A percentile compares a stretch with the other conserved stretches of the same genome.
These are phyloP conservation scores for Penicillium sp. DNA, from an alignment of 2,329 filamentous ascomycete species.

Conservation along the genomic window DNA sequence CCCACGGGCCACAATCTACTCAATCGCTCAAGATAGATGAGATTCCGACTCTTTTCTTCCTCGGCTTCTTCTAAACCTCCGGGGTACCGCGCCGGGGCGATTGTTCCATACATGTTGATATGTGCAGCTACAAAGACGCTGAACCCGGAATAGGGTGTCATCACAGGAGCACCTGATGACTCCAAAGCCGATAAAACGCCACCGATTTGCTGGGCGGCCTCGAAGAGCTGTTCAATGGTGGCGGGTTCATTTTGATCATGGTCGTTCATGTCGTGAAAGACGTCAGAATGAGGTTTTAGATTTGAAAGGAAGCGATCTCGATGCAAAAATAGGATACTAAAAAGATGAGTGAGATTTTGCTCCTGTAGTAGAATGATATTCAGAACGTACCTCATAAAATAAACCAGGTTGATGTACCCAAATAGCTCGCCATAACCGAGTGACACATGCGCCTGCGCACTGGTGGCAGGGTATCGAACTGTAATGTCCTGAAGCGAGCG, in stretches of 20 bases:
- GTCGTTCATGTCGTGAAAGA: slow-evolving; percentile 18
- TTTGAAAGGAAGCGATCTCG: slow-evolving; percentile 32
- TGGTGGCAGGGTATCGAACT: slow-evolving; percentile 31
- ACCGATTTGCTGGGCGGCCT: slow-evolving; percentile 31
- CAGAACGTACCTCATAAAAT: slow-evolving; percentile 33
- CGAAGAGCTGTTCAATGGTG: slow-evolving; percentile 30
- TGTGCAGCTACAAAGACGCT: slow-evolving; percentile 36
- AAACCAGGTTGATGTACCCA: slow-evolving; percentile 36
- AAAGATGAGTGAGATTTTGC: not conserved
- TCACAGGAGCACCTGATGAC: slow-evolving; percentile 28
- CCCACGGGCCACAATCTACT: slow-evolving; percentile 34
- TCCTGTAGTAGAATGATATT: not conserved
- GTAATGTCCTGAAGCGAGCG: slow-evolving; percentile 31
- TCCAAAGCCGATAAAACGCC: slow-evolving; percentile 29
- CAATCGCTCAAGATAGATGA: slow-evolving; percentile 30
- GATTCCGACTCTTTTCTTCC: slow-evolving; percentile 29
- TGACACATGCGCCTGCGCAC: slow-evolving; percentile 32
- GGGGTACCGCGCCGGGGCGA: slow-evolving; percentile 30
- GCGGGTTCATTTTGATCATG: slow-evolving; percentile 14
- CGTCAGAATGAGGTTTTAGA: slow-evolving; percentile 23
- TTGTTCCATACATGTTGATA: slow-evolving; percentile 37
- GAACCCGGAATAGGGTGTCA: slow-evolving; percentile 36
- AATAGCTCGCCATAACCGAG: slow-evolving; percentile 35
- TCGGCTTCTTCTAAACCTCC: slow-evolving; percentile 30
- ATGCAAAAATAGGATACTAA: slow-evolving; percentile 32